Evolutionary conservation across 2,329 filamentous ascomycete species (phyloP).

Genomic region (Neofusicoccum parvum): DNA sequence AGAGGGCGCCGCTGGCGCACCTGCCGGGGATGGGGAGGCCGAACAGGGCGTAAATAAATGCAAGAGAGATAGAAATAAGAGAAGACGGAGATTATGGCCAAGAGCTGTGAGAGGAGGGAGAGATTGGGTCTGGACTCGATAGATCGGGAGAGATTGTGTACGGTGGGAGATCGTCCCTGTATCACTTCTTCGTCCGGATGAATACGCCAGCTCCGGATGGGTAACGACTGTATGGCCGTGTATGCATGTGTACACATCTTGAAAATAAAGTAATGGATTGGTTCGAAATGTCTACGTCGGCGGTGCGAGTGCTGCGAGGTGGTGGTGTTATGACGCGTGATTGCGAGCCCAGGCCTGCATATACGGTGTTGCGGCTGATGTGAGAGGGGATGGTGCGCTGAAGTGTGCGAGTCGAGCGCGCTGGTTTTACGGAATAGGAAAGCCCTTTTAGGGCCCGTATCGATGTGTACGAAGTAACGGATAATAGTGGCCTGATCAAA

Average conservation of each 20-base stretch:
- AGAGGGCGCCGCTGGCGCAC: slow-evolving; percentile 12
- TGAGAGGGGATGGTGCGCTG: not conserved
- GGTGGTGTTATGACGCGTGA: not conserved
- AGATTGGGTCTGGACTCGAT: too few species aligned
- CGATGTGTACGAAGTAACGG: not conserved
- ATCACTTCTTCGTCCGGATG: not conserved
- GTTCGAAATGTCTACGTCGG: not conserved
- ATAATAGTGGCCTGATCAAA: not conserved
- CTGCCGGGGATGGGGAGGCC: slow-evolving; percentile 19
- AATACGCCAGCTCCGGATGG: not conserved
- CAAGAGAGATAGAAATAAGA: not conserved
- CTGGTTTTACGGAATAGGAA: not conserved
- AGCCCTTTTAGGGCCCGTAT: not conserved
- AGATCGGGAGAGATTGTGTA: not conserved
- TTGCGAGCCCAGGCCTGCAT: not conserved
- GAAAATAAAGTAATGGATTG: not conserved
- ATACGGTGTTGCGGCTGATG: not conserved
- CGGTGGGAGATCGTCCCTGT: not conserved
- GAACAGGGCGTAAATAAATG: not conserved
- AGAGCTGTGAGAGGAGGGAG: not conserved
- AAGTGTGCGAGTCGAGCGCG: not conserved
- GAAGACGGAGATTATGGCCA: too few species aligned
- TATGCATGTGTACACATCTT: slow-evolving; percentile 4
- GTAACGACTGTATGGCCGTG: slow-evolving; percentile 12
- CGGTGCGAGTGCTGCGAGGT: not conserved